phyloP scores from a whole-genome alignment of 176 grass and related monocot species.

The Cocos nucifera region DNA sequence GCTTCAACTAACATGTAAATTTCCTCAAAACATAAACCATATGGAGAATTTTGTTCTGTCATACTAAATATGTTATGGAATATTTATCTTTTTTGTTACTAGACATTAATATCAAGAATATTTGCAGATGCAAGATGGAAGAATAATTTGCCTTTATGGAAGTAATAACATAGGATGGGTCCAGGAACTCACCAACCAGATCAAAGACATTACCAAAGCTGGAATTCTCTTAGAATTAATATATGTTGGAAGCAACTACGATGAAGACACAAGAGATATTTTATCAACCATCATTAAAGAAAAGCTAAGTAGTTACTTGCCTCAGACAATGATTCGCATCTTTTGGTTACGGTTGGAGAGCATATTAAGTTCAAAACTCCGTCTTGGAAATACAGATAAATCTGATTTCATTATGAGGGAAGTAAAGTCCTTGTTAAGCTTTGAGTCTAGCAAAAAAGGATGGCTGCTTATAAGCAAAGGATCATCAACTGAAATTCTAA shows the following conservation, averaged over 20 bases:
- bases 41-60: too few relatives aligned
- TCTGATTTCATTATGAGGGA: slow-evolving; percentile 14
- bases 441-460: neutral
- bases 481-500: slow-evolving; percentile 7
- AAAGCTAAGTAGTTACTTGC: slow-evolving; percentile 13
- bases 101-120: neutral
- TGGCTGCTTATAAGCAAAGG: slow-evolving; percentile 16
- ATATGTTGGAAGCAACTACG: slow-evolving; percentile 6
- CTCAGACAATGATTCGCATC: slow-evolving; percentile 2
- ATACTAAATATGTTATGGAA: too few relatives aligned
- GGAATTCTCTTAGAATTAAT: slow-evolving; percentile 9
- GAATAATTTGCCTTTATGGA: slow-evolving; percentile 11
- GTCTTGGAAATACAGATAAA: slow-evolving; percentile 5
- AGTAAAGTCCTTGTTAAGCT: slow-evolving; percentile 6
- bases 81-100: too few relatives aligned
- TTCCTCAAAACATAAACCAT: too few relatives aligned
- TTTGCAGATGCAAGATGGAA: slow-evolving; percentile 19
- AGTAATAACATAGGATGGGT: slow-evolving; percentile 13
- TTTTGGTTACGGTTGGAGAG: slow-evolving; percentile 19
- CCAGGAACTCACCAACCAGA: slow-evolving; percentile 3
- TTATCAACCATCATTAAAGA: slow-evolving; percentile 8
- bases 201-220: slow-evolving; percentile 11
- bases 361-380: slow-evolving; percentile 15
- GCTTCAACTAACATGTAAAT: too few relatives aligned
- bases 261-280: slow-evolving; percentile 2